Evolutionary conservation across 2,329 filamentous ascomycete species (phyloP), one percentile per base, ranked within the genome.

Genomic region (Botrytis sinoallii): DNA sequence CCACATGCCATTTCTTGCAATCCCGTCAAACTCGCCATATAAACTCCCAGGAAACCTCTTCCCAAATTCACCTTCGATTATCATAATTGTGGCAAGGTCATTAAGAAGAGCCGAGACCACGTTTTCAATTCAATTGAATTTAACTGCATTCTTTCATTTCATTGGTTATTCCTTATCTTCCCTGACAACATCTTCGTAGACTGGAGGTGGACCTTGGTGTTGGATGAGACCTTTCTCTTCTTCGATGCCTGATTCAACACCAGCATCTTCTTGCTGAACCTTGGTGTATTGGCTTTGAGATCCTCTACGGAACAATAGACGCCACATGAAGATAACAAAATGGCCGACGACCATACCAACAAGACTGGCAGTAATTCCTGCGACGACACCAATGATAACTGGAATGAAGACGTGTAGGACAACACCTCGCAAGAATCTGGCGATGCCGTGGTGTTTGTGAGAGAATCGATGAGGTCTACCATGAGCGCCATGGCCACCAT

Each of bases 301-400:
- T 64, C 83, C 82, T 67, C 86, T 84, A 70, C 88, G 87, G 78
- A 84, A 83, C 75, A 90, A 80, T 75, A 85, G 82, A 75, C 88
- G 87, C 84, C 88, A 88, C 40, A 90, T 68, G 74, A 88, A 88
- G 70, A 91, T 86, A 71, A 90, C 84, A 71, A 91, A 78, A 69
- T 88, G 89, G 75, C 90, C 91, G 59, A 91, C 81, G 73, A 90
- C 83, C 87, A 93, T 91, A 72, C 90, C 91, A 65, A 93, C 80
- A 59, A 92, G 81, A 82, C 91, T 91, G 76, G 91, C 89, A 44
- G 86, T 85, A 72, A 93, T 86, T 79, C 92, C 92, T 63, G 90
- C 90, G 38, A 89, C 86, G 76, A 93, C 86, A 74, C 92, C 92
- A 76, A 93, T 86, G 70, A 92, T 83, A 71, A 93, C 85, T 2